Percentiles rank a stretch among this genome's conserved stretches.
Evolutionary conservation across 2,329 filamentous ascomycete species (phyloP).

Genomic region (Trichoderma sp.): DNA sequence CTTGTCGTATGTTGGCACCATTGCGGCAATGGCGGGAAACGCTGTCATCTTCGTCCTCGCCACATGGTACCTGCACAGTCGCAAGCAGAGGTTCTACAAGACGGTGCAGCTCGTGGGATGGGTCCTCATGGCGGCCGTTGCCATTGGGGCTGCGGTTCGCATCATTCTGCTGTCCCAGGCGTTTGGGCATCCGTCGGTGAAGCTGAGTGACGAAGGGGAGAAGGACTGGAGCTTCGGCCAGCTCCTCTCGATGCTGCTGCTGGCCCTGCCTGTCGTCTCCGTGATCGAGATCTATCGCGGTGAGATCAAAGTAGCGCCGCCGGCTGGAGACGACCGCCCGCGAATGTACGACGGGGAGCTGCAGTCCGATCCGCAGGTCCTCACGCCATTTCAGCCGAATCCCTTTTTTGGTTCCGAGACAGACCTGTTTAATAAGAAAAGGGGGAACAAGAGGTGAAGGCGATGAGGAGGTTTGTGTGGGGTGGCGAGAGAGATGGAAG

Average conservation of each 20-base stretch:
- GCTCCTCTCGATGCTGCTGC: constrained; percentile 60
- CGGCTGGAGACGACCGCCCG: constrained; percentile 45
- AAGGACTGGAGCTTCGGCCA: constrained; percentile 65
- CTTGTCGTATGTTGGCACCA: constrained; percentile 60
- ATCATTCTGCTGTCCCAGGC: constrained; percentile 62
- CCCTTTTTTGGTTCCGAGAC: constrained; percentile 48
- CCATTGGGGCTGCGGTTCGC: constrained; percentile 60
- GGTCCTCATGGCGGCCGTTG: constrained; percentile 58
- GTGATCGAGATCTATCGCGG: constrained; percentile 61
- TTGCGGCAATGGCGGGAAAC: constrained; percentile 62
- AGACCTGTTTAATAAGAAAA: constrained; percentile 42
- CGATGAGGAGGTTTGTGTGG: neutral
- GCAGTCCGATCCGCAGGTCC: constrained; percentile 37
- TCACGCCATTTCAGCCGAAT: constrained; percentile 48
- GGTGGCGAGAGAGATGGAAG: neutral
- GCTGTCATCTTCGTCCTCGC: constrained; percentile 59
- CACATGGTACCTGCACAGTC: constrained; percentile 66
- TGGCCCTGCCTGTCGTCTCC: constrained; percentile 62
- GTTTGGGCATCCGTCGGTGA: constrained; percentile 57
- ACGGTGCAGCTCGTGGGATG: constrained; percentile 56
- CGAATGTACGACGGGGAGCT: constrained; percentile 48
- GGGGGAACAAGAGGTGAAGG: constrained; percentile 15
- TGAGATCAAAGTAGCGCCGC: constrained; percentile 48
- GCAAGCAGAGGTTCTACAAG: constrained; percentile 57
- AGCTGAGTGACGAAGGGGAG: constrained; percentile 56